These are phyloP conservation scores for Hanseniaspora guilliermondii DNA, from an alignment of 805 yeast genomes.

Conservation along the genomic window DNA sequence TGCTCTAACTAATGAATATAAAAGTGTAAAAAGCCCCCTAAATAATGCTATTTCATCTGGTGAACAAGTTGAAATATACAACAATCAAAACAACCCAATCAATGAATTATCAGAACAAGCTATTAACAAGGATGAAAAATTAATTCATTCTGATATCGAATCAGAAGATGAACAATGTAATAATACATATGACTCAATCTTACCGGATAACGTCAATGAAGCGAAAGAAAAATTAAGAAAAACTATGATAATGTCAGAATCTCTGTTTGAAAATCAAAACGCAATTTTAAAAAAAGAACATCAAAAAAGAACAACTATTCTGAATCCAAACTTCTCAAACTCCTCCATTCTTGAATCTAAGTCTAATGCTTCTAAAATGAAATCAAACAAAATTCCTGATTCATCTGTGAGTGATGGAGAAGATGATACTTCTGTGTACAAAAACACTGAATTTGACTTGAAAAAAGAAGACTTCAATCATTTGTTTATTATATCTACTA, in stretches of 20 bases:
- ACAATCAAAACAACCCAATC: neutral
- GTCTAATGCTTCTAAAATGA: neutral
- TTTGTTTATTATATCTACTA: constrained; percentile 45
- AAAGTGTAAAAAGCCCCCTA: neutral
- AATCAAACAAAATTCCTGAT: neutral
- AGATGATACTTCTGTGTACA: constrained; percentile 9
- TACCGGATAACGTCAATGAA: neutral
- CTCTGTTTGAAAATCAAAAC: constrained; percentile 8
- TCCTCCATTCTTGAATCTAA: constrained; percentile 4
- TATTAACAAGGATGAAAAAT: too few species aligned
- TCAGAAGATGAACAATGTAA: neutral
- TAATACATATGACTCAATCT: neutral
- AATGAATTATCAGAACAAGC: neutral
- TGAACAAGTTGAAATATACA: neutral
- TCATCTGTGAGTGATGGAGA: neutral
- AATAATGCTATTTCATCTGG: neutral
- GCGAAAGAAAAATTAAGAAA: constrained; percentile 7
- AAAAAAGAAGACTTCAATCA: constrained; percentile 38
- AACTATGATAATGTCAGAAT: constrained; percentile 8
- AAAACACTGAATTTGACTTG: constrained; percentile 18
- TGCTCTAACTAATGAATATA: constrained; percentile 9
- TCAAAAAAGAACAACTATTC: neutral
- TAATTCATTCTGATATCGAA: neutral
- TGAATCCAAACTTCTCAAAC: neutral
- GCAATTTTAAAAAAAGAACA: constrained; percentile 1